Conservation (phyloP, 495 filamentous ascomycete genomes). For the Achaetomiella virescens region DNA sequence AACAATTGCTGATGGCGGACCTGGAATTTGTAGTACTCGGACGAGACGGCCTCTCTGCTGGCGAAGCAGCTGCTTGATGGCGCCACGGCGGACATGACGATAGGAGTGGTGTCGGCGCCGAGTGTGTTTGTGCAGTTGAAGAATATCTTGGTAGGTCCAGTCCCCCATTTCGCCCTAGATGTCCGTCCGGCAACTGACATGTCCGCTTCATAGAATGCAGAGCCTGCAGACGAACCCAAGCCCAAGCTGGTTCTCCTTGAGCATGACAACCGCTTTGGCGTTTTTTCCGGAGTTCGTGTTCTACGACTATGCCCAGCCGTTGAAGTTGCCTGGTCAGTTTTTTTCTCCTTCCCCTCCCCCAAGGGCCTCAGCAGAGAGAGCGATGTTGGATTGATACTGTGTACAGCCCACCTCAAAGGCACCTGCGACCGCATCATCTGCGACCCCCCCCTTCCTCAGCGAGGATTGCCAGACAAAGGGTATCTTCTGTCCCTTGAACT, state of each 20-base stretch:
- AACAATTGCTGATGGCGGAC: background rate
- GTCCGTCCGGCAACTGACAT: constrained; percentile 7
- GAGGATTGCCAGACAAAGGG: constrained; percentile 78
- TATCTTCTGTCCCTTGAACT: constrained; percentile 20
- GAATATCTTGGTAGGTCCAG: constrained; percentile 50
- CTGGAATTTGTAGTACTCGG: constrained; percentile 53
- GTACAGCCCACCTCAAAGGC: constrained; percentile 50
- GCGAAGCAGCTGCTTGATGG: constrained; percentile 57
- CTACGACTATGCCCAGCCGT: constrained; percentile 66
- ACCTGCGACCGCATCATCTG: constrained; percentile 59
- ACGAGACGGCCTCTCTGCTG: constrained; percentile 56
- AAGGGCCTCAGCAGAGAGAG: background rate
- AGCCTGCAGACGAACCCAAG: constrained; percentile 27
- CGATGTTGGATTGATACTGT: background rate
- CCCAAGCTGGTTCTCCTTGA: constrained; percentile 60
- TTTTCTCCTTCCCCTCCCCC: constrained; percentile 11
- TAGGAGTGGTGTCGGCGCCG: constrained; percentile 68
- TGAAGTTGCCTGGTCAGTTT: constrained; percentile 54
- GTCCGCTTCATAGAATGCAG: constrained; percentile 18
- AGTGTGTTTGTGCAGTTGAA: constrained; percentile 70
- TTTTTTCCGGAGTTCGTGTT: constrained; percentile 64
- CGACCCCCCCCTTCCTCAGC: constrained; percentile 73
- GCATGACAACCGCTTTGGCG: constrained; percentile 62
- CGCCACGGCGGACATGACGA: constrained; percentile 44
- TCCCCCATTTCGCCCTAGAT: background rate